phyloP scores from a whole-genome alignment of 2,329 filamentous ascomycete species.

The Cercospora sp. region DNA sequence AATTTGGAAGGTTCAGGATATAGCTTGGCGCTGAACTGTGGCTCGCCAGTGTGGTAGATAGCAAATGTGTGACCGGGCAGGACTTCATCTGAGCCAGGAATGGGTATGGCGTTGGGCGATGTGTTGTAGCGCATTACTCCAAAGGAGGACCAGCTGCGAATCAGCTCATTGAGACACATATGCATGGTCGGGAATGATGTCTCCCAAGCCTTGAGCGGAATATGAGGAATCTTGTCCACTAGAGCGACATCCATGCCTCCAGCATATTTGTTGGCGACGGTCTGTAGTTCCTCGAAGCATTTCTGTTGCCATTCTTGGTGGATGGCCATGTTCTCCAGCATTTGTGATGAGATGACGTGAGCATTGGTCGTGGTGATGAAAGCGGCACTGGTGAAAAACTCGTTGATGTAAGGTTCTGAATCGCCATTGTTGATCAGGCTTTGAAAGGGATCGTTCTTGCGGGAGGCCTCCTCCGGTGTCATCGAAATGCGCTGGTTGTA shows the following conservation, averaged over 20 bases:
- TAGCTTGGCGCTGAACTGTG: slow-evolving; percentile 29
- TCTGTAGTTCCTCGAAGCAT: slow-evolving; percentile 51
- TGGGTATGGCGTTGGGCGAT: slow-evolving; percentile 47
- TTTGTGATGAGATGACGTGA: slow-evolving; percentile 54
- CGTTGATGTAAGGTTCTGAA: slow-evolving; percentile 28
- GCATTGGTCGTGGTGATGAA: slow-evolving; percentile 58
- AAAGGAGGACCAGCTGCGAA: slow-evolving; percentile 53
- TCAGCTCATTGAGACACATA: slow-evolving; percentile 54
- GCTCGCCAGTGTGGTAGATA: slow-evolving; percentile 30
- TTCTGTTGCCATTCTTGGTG: slow-evolving; percentile 49
- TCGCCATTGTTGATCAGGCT: slow-evolving; percentile 54
- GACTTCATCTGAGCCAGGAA: slow-evolving; percentile 34
- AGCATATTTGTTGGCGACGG: slow-evolving; percentile 46
- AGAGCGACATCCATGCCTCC: slow-evolving; percentile 37
- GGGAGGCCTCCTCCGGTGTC: slow-evolving; percentile 33
- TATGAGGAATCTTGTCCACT: slow-evolving; percentile 41
- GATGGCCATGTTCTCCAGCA: slow-evolving; percentile 29
- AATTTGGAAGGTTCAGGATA: slow-evolving; percentile 28
- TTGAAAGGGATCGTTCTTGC: slow-evolving; percentile 54
- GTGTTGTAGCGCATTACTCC: slow-evolving; percentile 49
- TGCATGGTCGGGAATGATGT: slow-evolving; percentile 54
- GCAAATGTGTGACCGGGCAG: slow-evolving; percentile 29
- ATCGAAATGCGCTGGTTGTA: slow-evolving; percentile 46
- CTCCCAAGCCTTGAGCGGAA: slow-evolving; percentile 58
- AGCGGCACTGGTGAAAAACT: slow-evolving; percentile 55